Evolutionary conservation across 768 basidiomycete species (phyloP).

Genomic region (Naematelia encephala): DNA sequence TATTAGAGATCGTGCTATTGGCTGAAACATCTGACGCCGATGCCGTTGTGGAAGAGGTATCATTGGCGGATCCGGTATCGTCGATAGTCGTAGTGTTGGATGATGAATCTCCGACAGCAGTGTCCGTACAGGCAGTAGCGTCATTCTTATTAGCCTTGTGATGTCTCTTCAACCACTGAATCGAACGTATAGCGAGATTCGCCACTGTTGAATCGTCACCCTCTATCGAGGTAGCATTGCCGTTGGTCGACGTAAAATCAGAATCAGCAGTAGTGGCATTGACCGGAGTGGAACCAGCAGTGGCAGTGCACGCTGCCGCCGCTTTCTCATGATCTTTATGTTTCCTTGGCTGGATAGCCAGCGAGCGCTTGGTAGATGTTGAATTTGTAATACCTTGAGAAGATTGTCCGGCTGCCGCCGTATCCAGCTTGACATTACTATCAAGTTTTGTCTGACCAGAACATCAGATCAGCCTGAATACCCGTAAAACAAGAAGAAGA

Average conservation of each 20-base stretch:
- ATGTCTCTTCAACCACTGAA: neutral
- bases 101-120: neutral
- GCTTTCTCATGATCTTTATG: neutral
- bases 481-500: no score
- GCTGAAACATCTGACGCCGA: no score
- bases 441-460: slow-evolving; percentile 14
- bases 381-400: neutral
- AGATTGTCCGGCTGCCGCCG: slow-evolving; percentile 1
- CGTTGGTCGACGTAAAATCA: neutral
- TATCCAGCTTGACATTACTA: slow-evolving; percentile 14
- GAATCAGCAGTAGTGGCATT: neutral
- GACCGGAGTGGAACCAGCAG: neutral
- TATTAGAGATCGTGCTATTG: no score
- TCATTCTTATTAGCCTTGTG: neutral
- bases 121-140: neutral
- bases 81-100: neutral
- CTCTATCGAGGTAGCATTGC: neutral
- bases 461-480: slow-evolving; percentile 3
- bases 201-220: neutral
- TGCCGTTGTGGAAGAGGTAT: neutral
- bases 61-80: neutral
- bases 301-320: no score
- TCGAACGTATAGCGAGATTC: neutral
- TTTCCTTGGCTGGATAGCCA: neutral
- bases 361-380: neutral